Base-by-base conservation (phyloP, 148 eudicot genomes). In the Pouteria glomerata region DNA sequence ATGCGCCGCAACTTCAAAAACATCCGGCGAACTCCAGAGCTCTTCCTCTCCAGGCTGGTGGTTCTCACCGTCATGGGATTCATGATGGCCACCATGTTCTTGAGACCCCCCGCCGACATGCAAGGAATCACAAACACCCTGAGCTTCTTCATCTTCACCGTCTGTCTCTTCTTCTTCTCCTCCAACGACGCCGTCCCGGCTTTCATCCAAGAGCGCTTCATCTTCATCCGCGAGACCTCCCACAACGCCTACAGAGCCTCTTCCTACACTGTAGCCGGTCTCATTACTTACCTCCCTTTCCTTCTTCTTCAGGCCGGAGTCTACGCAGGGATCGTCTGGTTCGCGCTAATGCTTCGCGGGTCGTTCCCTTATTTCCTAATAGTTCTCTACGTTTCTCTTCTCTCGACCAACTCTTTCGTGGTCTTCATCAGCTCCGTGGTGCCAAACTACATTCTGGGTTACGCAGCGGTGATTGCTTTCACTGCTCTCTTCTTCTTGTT, bases 211-310 rank as follows among this genome's bases (percentile, higher is more conserved):
- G 88, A 82, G 44, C 79, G 85, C 19, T 82, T 77, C 73, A 81
- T 84, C 33, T 84, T 81, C 34, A 70, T 81, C 24, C 79, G 81
- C 0, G 81, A 84, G 42, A 81, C 77, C 13, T 81, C 85, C 10
- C 88, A 84, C 60, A 84, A 81, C 56, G 85, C 88, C 14, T 81
- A 84, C n/a, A 66, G 85, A 23, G 88, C 88, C 65, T 84, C 88
- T 14, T 81, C 85, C 0, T 81, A 81, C 72, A 79, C 85, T 52
- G 64, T 84, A 24, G 81, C 83, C 1, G 80, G 83, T 1, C 48
- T 84, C 34, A 59, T 84, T 13, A 84, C 85, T 15, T 81, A 81
- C 45, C 83, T 84, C 51, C 88, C 88, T 24, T 84, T 84, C 39
- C 85, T 84, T 0, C 70, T 70, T 14, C 68, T 84, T 21, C 87